Percentiles rank a stretch among this genome's conserved stretches.
These are phyloP conservation scores for Phaseolus lunatus DNA, from an alignment of 306 rosid genomes.

Conservation along the genomic window DNA sequence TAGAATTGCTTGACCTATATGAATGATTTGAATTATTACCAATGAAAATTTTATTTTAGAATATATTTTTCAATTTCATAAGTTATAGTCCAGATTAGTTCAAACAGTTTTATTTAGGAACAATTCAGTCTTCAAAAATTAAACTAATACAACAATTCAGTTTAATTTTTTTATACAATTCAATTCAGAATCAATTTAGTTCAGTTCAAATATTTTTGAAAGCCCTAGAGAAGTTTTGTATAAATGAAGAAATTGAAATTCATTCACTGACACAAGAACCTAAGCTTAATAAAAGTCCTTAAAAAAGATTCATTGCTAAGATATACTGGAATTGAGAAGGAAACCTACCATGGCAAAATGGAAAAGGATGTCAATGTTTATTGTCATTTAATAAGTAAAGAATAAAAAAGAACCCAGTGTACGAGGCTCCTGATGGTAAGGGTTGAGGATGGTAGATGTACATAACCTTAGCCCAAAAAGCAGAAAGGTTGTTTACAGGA, in stretches of 20 bases:
- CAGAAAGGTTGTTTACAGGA: background rate
- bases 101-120: too few species aligned
- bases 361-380: background rate
- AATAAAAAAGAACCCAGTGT: background rate
- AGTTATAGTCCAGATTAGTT: too few species aligned
- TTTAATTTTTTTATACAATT: too few species aligned
- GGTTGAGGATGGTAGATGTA: background rate
- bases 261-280: background rate
- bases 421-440: background rate
- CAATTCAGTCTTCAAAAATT: too few species aligned
- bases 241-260: constrained; percentile 5
- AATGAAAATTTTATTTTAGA: too few species aligned
- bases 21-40: too few species aligned
- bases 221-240: background rate
- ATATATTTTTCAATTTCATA: too few species aligned
- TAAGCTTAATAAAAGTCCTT: constrained; percentile 3
- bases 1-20: too few species aligned
- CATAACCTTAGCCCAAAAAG: background rate
- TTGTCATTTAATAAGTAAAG: background rate
- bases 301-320: background rate
- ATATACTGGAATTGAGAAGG: constrained; percentile 14
- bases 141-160: too few species aligned
- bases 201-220: too few species aligned
- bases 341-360: background rate
- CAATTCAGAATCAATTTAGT: too few species aligned